Percentiles rank a stretch among this genome's conserved stretches.
phyloP scores from a whole-genome alignment of 2,329 filamentous ascomycete species.

The Alternaria postmessia region DNA sequence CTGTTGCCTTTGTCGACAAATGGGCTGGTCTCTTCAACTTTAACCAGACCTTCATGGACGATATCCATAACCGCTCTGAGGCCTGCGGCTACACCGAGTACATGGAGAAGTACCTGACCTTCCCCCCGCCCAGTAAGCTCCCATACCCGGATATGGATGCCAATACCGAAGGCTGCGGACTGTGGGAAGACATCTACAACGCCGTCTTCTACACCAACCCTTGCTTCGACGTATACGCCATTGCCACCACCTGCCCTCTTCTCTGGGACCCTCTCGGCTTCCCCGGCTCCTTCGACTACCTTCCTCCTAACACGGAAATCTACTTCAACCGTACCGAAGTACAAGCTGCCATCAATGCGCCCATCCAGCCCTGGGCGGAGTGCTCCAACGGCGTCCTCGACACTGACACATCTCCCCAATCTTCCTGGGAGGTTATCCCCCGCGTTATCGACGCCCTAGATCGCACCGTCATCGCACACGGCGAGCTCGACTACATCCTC shows the following conservation, averaged over 20 bases:
- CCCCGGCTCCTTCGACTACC: slow-evolving; percentile 70
- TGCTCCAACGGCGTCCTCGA: slow-evolving; percentile 61
- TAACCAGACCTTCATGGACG: slow-evolving; percentile 65
- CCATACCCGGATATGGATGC: slow-evolving; percentile 59
- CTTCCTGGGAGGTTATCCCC: slow-evolving; percentile 67
- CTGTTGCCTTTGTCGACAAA: slow-evolving; percentile 68
- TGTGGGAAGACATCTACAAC: slow-evolving; percentile 65
- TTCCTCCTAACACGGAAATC: slow-evolving; percentile 67
- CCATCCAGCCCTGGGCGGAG: slow-evolving; percentile 63
- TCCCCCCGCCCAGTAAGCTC: slow-evolving; percentile 70
- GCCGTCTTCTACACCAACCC: slow-evolving; percentile 71
- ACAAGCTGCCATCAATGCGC: slow-evolving; percentile 72
- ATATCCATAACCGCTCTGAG: slow-evolving; percentile 62
- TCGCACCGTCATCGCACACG: slow-evolving; percentile 76
- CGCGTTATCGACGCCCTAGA: slow-evolving; percentile 76
- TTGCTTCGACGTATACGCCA: slow-evolving; percentile 80
- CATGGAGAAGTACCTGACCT: slow-evolving; percentile 68
- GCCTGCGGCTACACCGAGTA: slow-evolving; percentile 70
- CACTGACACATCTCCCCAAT: slow-evolving; percentile 63
- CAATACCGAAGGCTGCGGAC: slow-evolving; percentile 61
- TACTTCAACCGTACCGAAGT: slow-evolving; percentile 78
- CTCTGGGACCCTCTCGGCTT: slow-evolving; percentile 74
- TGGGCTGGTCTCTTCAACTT: slow-evolving; percentile 68
- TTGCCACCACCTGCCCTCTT: slow-evolving; percentile 75
- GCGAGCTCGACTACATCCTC: slow-evolving; percentile 73